Evolutionary conservation across 2,329 filamentous ascomycete species (phyloP), one percentile per base, ranked within the genome.

Genomic region (Epichloe hybrida): DNA sequence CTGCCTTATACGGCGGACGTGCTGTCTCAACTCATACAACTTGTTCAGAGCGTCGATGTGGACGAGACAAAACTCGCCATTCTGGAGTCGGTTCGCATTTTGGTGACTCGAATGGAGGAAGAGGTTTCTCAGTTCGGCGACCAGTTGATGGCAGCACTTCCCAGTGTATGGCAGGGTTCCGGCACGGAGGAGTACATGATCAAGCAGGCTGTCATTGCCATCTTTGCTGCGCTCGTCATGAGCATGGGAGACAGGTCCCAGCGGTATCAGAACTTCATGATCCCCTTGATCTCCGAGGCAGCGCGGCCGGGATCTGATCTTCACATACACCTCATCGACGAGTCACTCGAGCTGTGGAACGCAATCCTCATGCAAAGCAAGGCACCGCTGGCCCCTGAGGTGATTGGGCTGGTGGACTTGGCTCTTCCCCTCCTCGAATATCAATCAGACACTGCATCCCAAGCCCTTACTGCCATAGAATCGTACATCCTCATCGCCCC

Each of bases 61-160:
- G 84, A 88, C 17, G 91, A 97, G 64, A 94, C 89, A 0, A 95
- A 94, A 67, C 81, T 97, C 72, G 88, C 85, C 0, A 77, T 98
- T 36, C 73, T 98, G 4, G 88, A 91, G 61, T 95, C 91, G 0
- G 83, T 95, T 39, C 80, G 88, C 48, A 78, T 85, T 36, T 73
- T 94, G 41, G 88, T 96, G 1, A 79, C 84, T 43, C 81, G 89
- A 48, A 78, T 97, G 71, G 93, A 95, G 60, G 76, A 82, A 36
- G 74, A 86, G 56, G 83, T 82, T 2, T 68, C 73, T 1, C 74
- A 74, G 44, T 83, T 83, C 54, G 87, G 88, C 5, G 88, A 95
- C 59, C 80, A 84, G 53, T 86, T 98, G 53, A 84, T 98, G 66
- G 74, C 79, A 1, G 77, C 89, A 12, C 74, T 97, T 6, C 90